Conservation (phyloP, 1,284 basidiomycete species). For the Malassezia yamatoensis region DNA sequence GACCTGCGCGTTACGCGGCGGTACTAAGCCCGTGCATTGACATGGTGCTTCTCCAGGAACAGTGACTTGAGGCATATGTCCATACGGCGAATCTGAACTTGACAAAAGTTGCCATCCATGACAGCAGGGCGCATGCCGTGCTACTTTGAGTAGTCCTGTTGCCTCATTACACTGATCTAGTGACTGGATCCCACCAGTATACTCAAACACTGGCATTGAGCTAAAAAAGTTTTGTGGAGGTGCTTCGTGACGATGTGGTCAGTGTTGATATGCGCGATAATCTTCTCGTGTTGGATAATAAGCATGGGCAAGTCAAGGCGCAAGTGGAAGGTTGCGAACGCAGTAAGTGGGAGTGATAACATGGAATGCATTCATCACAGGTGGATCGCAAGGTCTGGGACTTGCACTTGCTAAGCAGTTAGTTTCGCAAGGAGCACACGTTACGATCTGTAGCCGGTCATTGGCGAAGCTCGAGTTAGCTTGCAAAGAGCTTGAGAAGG, state of each 20-base stretch:
- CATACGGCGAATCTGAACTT: constrained; percentile 3
- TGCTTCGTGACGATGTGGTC: neutral
- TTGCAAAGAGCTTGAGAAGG: constrained; percentile 56
- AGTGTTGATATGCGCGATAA: neutral
- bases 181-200: neutral
- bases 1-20: neutral
- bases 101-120: constrained; percentile 9
- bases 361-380: constrained; percentile 56
- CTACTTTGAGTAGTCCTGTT: constrained; percentile 14
- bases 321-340: neutral
- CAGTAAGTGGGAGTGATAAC: neutral
- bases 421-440: constrained; percentile 63
- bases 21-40: constrained; percentile 4
- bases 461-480: constrained; percentile 58
- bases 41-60: neutral
- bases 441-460: constrained; percentile 69
- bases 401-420: constrained; percentile 62
- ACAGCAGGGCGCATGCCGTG: constrained; percentile 13
- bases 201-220: constrained; percentile 3
- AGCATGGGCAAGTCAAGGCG: neutral
- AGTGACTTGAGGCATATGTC: neutral
- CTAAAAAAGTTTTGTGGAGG: neutral
- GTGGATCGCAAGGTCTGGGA: constrained; percentile 70
- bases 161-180: neutral
- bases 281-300: neutral